Evolutionary conservation across 345 rosid species (phyloP), one percentile per base, ranked within the genome.

Genomic region (Melaleuca quinquenervia): DNA sequence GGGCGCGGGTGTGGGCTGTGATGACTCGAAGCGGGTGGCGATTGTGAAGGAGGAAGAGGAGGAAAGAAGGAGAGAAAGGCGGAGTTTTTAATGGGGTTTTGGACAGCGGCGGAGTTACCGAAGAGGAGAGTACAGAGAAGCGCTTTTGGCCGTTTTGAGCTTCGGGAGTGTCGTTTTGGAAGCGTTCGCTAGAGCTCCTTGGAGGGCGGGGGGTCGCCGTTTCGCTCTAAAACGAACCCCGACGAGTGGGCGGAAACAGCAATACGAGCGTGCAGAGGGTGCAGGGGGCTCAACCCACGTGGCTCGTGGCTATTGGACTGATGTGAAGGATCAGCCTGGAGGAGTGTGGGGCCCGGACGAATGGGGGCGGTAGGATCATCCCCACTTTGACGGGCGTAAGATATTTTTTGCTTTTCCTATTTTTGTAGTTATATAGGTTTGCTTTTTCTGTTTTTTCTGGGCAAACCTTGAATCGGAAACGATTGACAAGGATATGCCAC

Each of bases 101-200:
- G 10, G 22, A n/a, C 48, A 26, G 75, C 15, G 90, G 91, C 94
- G 95, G 95, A 93, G 18, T 51, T 49, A 85, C 83, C 95, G 75
- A 92, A 82, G 93, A 45, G 56, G 3, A 7, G 48, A 15, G 22
- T n/a, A 82, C 78, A 52, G 83, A 24, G 51, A 41, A 50, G 56
- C 50, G 50, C 82, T 49, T 51, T 90, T 41, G 93, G 87, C 82
- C 82, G 75, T 86, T 82, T 82, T 26, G 24, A 1, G 6, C 9
- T 26, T 45, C 45, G 78, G 53, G 53, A 48, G 85, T 36, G 75
- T 84, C 78, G 64, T 84, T 44, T 15, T 4, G 24, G 22, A 5
- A 74, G 48, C 22, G 82, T 6, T 36, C 48, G 82, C 3, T 53
- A 7, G 24, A 20, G 55, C 10, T 20, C 9, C 3, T 41, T 41